Percentiles rank a stretch among this genome's conserved stretches.
phyloP scores from a whole-genome alignment of 2,329 filamentous ascomycete genomes.

The Aspergillus aculeatus region DNA sequence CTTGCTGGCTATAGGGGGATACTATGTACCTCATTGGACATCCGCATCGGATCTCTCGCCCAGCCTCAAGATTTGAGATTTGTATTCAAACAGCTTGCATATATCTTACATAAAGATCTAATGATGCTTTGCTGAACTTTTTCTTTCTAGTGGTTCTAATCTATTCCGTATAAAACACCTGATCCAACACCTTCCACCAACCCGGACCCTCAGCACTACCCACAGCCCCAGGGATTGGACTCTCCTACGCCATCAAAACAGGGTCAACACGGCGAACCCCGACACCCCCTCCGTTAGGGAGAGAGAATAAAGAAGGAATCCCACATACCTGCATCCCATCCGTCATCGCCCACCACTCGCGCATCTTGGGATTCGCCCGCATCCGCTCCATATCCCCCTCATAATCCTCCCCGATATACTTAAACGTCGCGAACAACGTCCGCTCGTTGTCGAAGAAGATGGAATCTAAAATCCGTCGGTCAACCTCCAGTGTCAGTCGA shows the following conservation, averaged over 20 bases:
- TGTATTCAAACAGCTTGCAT: neutral
- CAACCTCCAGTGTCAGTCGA: neutral
- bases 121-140: neutral
- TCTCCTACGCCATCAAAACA: constrained; percentile 26
- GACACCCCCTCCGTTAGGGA: neutral
- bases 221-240: constrained; percentile 31
- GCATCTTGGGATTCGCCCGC: constrained; percentile 68
- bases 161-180: constrained; percentile 36
- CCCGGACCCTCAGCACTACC: constrained; percentile 36
- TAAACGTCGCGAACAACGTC: constrained; percentile 73
- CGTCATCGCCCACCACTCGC: constrained; percentile 79
- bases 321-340: constrained; percentile 64
- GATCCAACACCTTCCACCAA: constrained; percentile 38
- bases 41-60: neutral
- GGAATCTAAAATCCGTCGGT: constrained; percentile 58
- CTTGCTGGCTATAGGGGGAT: neutral
- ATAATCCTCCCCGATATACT: constrained; percentile 73
- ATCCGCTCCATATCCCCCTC: constrained; percentile 74
- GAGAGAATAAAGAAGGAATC: neutral
- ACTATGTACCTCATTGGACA: neutral
- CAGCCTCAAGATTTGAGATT: neutral
- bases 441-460: constrained; percentile 68
- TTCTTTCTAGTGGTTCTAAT: neutral
- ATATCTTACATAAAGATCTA: neutral
- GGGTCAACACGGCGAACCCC: neutral